Evolutionary conservation across 495 filamentous ascomycete genomes (phyloP).

Genomic region (Trichocladium uniseriatum): DNA sequence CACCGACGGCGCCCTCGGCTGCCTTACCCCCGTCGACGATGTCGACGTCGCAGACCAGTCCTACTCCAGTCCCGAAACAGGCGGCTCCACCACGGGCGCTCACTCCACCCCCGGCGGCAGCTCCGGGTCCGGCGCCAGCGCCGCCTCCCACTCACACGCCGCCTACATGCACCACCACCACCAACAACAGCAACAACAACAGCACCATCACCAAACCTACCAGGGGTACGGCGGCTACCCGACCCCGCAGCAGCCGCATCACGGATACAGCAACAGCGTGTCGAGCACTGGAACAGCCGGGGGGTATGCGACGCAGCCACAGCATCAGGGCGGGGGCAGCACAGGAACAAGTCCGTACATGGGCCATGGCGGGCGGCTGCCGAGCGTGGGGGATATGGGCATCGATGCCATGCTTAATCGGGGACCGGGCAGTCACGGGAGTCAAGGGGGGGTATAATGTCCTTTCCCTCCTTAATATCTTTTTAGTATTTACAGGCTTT

Average conservation of each 20-base stretch:
- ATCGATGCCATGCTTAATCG: slow-evolving; percentile 48
- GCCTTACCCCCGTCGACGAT: slow-evolving; percentile 41
- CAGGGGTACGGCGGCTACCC: slow-evolving; percentile 12
- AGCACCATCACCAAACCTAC: not conserved
- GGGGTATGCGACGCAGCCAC: slow-evolving; percentile 2
- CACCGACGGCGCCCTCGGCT: slow-evolving; percentile 36
- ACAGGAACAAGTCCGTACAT: slow-evolving; percentile 40
- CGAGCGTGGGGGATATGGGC: slow-evolving; percentile 45
- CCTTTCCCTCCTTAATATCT: not conserved
- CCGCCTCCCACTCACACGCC: slow-evolving; percentile 23
- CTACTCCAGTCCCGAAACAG: slow-evolving; percentile 39
- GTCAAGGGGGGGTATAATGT: not conserved
- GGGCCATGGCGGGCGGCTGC: slow-evolving; percentile 37
- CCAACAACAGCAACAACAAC: slow-evolving; percentile 9
- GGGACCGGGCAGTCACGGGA: slow-evolving; percentile 14
- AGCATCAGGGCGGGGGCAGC: slow-evolving; percentile 14
- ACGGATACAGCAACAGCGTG: slow-evolving; percentile 33
- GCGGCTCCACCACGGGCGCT: slow-evolving; percentile 20
- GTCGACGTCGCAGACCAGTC: slow-evolving; percentile 31
- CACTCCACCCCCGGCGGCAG: slow-evolving; percentile 29
- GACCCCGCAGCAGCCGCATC: slow-evolving; percentile 18
- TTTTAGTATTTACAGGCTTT: not conserved
- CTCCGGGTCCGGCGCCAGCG: slow-evolving; percentile 13
- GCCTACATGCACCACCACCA: slow-evolving; percentile 24
- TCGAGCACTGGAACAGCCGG: slow-evolving; percentile 29